Evolutionary conservation across 371 early-diverging fungal species (phyloP).

Genomic region (Encephalitozoon intestinalis): DNA sequence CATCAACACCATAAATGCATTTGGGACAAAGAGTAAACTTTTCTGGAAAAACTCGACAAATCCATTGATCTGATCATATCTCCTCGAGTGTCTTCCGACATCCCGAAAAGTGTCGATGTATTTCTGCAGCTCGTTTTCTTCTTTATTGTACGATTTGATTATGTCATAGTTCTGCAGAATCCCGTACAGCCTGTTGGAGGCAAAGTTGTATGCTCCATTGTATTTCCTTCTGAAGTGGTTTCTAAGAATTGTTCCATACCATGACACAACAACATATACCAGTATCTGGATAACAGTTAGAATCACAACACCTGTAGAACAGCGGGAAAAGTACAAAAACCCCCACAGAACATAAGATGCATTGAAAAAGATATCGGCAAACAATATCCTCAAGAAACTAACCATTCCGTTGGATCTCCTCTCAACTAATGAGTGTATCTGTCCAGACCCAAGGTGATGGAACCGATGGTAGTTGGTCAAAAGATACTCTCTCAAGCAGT

Average conservation of each 20-base stretch:
- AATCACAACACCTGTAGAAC: neutral
- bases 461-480: neutral
- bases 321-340: neutral
- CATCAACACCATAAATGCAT: constrained; percentile 15
- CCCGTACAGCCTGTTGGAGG: constrained; percentile 16
- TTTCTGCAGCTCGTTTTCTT: constrained; percentile 13
- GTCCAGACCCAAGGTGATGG: constrained; percentile 28
- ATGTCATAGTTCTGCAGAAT: constrained; percentile 23
- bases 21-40: constrained; percentile 12
- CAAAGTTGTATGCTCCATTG: constrained; percentile 17
- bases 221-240: constrained; percentile 13
- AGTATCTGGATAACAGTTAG: constrained; percentile 1
- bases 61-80: neutral
- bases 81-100: neutral
- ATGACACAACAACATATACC: neutral
- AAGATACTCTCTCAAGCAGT: constrained; percentile 12
- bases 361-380: constrained; percentile 4
- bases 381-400: neutral
- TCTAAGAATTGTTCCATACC: constrained; percentile 4
- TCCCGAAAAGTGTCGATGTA: neutral
- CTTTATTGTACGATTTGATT: constrained; percentile 24
- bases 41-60: constrained; percentile 26
- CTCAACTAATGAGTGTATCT: constrained; percentile 20
- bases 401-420: constrained; percentile 7
- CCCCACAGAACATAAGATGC: neutral